Evolutionary conservation across 257 asterid genomes (phyloP).

Genomic region (Voacanga thouarsii): DNA sequence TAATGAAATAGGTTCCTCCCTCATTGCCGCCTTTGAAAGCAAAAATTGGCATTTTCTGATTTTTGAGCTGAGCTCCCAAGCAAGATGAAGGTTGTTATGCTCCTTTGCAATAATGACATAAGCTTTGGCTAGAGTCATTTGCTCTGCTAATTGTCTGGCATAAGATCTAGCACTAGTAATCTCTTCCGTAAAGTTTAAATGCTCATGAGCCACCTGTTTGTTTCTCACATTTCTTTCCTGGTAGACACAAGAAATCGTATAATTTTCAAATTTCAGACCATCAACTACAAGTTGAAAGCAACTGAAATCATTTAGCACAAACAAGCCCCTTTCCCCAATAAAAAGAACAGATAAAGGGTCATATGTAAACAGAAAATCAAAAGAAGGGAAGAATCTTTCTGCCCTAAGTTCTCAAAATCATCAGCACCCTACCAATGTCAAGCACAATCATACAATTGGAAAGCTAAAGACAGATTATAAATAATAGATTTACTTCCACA

Average conservation of each 20-base stretch:
- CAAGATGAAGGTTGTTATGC: conserved; percentile 79
- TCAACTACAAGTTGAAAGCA: background rate
- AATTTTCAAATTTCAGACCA: background rate
- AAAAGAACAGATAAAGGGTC: background rate
- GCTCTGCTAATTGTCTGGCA: conserved; percentile 83
- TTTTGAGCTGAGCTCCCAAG: conserved; percentile 78
- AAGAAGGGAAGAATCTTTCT: background rate
- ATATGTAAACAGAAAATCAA: background rate
- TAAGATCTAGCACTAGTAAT: conserved; percentile 58
- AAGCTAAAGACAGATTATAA: background rate
- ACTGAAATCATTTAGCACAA: background rate
- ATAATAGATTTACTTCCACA: background rate
- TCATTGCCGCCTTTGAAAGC: conserved; percentile 83
- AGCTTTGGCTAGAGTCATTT: conserved; percentile 88
- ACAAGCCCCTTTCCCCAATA: background rate
- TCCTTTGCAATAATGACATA: conserved; percentile 79
- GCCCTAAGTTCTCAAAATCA: background rate
- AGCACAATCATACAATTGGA: background rate
- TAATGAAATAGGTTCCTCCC: conserved; percentile 62
- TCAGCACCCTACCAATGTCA: background rate
- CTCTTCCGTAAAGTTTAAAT: conserved; percentile 56
- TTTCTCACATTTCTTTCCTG: conserved; percentile 58
- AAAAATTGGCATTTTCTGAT: conserved; percentile 70
- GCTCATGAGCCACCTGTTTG: conserved; percentile 41
- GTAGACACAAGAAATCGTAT: conserved; percentile 14